Evolutionary conservation across 768 basidiomycete genomes (phyloP).

Genomic region (Phlebiopsis flavidoalba): DNA sequence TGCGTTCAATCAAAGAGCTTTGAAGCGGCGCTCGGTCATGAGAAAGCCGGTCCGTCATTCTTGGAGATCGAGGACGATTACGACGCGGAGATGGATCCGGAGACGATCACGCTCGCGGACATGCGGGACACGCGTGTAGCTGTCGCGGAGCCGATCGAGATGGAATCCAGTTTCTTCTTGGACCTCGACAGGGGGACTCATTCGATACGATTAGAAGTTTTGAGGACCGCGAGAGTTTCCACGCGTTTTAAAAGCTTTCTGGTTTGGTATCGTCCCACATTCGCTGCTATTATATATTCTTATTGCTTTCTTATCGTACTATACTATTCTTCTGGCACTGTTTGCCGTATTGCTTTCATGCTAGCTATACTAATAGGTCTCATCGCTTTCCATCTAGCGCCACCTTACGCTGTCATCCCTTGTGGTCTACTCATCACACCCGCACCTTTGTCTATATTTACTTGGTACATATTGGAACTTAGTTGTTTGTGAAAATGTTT

Average conservation of each 20-base stretch:
- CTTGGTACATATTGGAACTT: slow-evolving; percentile 12
- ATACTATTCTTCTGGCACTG: slow-evolving; percentile 11
- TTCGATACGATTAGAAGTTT: slow-evolving; percentile 32
- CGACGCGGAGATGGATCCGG: slow-evolving; percentile 4
- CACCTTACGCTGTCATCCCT: neutral
- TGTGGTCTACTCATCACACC: neutral
- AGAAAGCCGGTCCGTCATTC: slow-evolving; percentile 70
- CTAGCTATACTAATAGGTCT: neutral
- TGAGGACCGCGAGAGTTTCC: slow-evolving; percentile 10
- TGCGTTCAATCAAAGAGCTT: slow-evolving; percentile 20
- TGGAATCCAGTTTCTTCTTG: slow-evolving; percentile 35
- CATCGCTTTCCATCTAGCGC: neutral
- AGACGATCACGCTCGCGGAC: slow-evolving; percentile 3
- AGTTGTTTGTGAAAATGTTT: slow-evolving; percentile 8
- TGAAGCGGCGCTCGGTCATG: slow-evolving; percentile 44
- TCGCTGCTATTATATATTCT: neutral
- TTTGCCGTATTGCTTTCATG: slow-evolving; percentile 10
- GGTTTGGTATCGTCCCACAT: neutral
- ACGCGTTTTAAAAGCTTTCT: slow-evolving; percentile 2
- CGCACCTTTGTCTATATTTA: slow-evolving; percentile 15
- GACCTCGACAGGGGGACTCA: slow-evolving; percentile 35
- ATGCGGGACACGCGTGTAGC: neutral
- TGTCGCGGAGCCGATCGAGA: slow-evolving; percentile 7
- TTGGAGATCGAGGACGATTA: slow-evolving; percentile 52
- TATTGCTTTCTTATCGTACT: slow-evolving; percentile 3